Evolutionary conservation across 129 eudicot genomes (phyloP).

Genomic region (Calendula officinalis): DNA sequence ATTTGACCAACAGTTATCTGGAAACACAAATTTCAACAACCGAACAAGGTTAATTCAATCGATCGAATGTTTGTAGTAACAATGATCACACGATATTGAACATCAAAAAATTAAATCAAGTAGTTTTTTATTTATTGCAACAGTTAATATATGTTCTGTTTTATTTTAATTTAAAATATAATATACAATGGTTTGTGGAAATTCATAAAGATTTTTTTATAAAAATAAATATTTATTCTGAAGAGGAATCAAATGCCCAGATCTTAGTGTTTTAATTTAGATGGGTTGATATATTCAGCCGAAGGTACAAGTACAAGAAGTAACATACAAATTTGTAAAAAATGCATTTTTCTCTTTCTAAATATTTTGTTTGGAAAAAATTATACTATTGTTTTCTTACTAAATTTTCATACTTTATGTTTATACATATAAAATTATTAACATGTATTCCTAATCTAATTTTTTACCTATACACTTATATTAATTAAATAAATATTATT

Average conservation of each 20-base stretch:
- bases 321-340: slow-evolving; percentile 27
- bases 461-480: no score
- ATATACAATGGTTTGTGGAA: no score
- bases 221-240: slow-evolving; percentile 1
- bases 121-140: no score
- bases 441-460: no score
- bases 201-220: no score
- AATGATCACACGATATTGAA: no score
- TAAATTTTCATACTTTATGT: no score
- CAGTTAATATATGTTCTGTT: neutral
- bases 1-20: slow-evolving; percentile 72
- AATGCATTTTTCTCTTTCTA: slow-evolving; percentile 37
- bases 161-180: no score
- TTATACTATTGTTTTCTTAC: no score
- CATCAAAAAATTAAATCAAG: no score
- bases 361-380: slow-evolving; percentile 10
- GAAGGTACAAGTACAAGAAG: slow-evolving; percentile 25
- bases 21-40: slow-evolving; percentile 11
- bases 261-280: neutral
- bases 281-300: slow-evolving; percentile 26
- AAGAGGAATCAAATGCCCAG: slow-evolving; percentile 6
- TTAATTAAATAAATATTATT: no score
- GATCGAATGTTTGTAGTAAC: neutral
- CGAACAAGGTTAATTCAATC: neutral
- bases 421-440: no score